Conservation (phyloP, 208 protist species). For the Leishmania tarentolae region DNA sequence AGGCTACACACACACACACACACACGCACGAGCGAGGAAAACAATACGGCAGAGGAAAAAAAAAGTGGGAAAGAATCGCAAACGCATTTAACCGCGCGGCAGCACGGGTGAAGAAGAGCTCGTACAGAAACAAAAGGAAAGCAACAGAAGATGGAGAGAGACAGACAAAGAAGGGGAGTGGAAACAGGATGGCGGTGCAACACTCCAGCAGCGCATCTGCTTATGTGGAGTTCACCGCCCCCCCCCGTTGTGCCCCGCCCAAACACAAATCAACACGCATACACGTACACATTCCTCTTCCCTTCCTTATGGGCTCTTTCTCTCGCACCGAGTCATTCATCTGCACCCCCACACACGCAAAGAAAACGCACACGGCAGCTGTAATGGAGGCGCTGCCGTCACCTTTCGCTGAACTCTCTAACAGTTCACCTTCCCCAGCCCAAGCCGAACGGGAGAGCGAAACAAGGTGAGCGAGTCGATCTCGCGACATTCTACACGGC, state of each 20-base stretch:
- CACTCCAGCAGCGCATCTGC: background rate
- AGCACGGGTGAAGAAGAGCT: background rate
- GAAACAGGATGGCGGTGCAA: background rate
- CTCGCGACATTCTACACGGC: background rate
- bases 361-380: background rate
- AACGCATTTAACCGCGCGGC: background rate
- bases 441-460: slow-evolving; percentile 4
- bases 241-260: background rate
- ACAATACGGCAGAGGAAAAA: background rate
- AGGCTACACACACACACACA: background rate
- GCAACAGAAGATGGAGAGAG: background rate
- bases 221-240: background rate
- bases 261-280: slow-evolving; percentile 15
- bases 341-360: background rate
- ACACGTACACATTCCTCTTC: background rate
- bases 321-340: background rate
- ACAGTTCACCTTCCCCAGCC: background rate
- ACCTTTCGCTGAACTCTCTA: background rate
- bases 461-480: background rate
- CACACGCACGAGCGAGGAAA: background rate
- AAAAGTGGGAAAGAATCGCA: background rate
- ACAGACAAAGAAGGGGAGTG: background rate
- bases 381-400: background rate
- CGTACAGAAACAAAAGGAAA: slow-evolving; percentile 7
- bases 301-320: background rate